Evolutionary conservation across 1,139 yeast genomes (phyloP), one percentile per base, ranked within the genome.

Genomic region (Candida sojae): DNA sequence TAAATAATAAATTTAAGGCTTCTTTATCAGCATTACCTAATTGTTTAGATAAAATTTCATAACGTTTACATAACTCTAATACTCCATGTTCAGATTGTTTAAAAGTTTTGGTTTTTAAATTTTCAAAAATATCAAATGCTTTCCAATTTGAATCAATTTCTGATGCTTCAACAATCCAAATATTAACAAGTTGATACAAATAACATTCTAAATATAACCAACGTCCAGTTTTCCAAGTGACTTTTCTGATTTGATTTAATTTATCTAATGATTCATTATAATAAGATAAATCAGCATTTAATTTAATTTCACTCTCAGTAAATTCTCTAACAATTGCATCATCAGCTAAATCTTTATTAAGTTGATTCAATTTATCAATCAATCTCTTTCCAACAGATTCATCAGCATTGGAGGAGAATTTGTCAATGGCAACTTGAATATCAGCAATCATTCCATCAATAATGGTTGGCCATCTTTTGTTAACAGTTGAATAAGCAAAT

Each of bases 121-220:
- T 64, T 49, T 80, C 80, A 62, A 92, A 93, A 38, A 90, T 73
- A 63, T 93, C 99, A 61, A 81, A 86, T 13, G 70, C 57, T 44
- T 68, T 63, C 91, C 91, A 86, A 46, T 59, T 60, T 13, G 52
- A 34, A 31, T 59, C 61, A 3, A 49, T 41, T 3, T 60, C 56
- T 46, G 64, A 49, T 48, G 72, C 61, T 13, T 23, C 12, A 63
- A 84, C 70, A 57, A 71, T 62, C 35, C 70, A 56, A 60, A 85
- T 82, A 39, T 55, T 54, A 48, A 91, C 71, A 49, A 75, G 66
- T 51, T 96, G 82, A 69, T 93, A 93, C 53, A 93, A 64, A 62
- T 86, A 86, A 64, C 97, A 87, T 67, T 95, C 99, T 44, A 88
- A 75, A 60, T 77, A 86, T 48, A 93, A 72, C 99, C 99, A 93